A percentile compares a stretch with the other conserved stretches of the same genome.
Evolutionary conservation across 2,329 filamentous ascomycete species (phyloP).

Genomic region (Sporothrix globosa): DNA sequence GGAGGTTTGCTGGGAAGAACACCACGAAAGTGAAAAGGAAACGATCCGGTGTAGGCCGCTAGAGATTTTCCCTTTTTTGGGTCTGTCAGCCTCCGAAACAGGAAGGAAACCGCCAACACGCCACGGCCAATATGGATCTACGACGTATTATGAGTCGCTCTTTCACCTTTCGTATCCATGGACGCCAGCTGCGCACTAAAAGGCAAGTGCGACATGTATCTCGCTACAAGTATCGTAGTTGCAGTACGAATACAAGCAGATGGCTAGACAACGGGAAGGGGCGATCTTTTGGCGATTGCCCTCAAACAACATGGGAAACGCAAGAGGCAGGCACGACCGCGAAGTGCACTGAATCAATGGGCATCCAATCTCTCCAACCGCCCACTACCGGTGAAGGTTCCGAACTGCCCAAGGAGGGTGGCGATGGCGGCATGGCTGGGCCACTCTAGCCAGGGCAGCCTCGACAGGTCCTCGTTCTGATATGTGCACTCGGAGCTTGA

Average conservation of each 20-base stretch:
- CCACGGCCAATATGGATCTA: neutral
- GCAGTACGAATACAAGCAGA: conserved; percentile 8
- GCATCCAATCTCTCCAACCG: neutral
- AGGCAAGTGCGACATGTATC: neutral
- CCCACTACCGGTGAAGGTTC: conserved; percentile 19
- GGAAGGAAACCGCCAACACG: conserved; percentile 26
- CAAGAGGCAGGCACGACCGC: neutral
- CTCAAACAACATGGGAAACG: neutral
- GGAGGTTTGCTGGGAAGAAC: neutral
- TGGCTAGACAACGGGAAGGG: neutral
- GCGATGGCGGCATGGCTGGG: conserved; percentile 15
- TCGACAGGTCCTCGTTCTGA: neutral
- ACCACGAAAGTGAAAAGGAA: neutral
- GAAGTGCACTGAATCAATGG: neutral
- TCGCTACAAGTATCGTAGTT: neutral
- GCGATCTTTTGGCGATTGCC: neutral
- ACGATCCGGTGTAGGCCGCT: neutral
- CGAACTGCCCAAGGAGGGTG: neutral
- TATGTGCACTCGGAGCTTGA: conserved; percentile 15
- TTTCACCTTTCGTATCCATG: neutral
- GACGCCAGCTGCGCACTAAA: conserved; percentile 17
- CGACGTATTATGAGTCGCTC: neutral
- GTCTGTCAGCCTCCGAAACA: conserved; percentile 27
- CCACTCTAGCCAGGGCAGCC: neutral
- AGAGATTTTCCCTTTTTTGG: conserved; percentile 17